phyloP scores from a whole-genome alignment of 306 rosid genomes.

The Vigna trinervia region DNA sequence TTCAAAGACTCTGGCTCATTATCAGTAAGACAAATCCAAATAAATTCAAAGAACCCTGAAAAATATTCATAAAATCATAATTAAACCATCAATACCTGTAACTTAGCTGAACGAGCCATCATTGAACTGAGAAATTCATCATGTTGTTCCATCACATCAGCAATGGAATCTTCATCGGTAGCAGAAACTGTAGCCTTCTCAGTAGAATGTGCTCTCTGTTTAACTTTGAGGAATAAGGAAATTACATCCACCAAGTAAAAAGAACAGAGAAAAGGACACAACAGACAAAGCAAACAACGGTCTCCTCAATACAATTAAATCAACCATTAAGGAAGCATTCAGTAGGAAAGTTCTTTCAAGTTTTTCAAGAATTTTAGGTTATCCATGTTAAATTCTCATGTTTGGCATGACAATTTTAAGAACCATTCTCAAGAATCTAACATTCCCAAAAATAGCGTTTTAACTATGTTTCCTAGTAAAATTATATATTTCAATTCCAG shows the following conservation, averaged over 20 bases:
- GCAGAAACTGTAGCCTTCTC: constrained; percentile 82
- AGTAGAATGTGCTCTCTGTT: constrained; percentile 78
- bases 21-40: constrained; percentile 25
- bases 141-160: constrained; percentile 82
- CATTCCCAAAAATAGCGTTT: neutral
- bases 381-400: neutral
- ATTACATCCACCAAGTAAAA: constrained; percentile 40
- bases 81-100: constrained; percentile 67
- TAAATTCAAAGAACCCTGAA: constrained; percentile 30
- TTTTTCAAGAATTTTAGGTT: neutral
- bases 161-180: constrained; percentile 86
- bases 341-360: neutral
- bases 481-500: neutral
- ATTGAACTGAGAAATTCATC: constrained; percentile 81
- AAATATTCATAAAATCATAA: constrained; percentile 27
- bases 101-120: constrained; percentile 91
- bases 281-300: neutral
- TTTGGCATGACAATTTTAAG: too few species aligned
- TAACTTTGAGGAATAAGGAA: constrained; percentile 47
- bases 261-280: neutral
- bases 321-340: neutral
- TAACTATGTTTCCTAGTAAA: neutral
- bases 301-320: constrained; percentile 36
- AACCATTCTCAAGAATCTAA: neutral
- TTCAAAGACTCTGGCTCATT: constrained; percentile 35